Evolutionary conservation across 441 rosid species (phyloP), one percentile per base, ranked within the genome.

Genomic region (Croton setiger): DNA sequence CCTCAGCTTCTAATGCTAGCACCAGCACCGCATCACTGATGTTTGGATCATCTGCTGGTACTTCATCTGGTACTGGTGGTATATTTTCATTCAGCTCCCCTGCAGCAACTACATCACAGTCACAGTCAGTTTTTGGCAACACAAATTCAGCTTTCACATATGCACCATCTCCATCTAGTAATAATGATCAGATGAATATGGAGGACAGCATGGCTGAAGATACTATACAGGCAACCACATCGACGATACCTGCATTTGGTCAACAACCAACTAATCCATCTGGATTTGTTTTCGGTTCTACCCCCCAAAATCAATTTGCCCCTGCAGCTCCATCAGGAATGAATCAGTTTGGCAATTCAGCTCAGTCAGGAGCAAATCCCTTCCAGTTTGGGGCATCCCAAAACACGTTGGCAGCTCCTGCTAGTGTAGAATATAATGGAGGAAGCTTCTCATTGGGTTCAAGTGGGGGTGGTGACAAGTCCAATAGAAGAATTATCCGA

Each of bases 361-460:
- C 64, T 17, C 52, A 72, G 20, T 3, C 73, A 33, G 82, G 76
- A 58, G 79, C 85, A 45, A 87, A 65, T 76, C 86, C 87, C 4
- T 88, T 90, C 75, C 93, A 80, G 68, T 89, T 92, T 65, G 93
- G 80, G 73, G 72, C 80, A 15, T 66, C 84, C 1, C 96, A 81
- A 63, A 88, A 76, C 72, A 89, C 87, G 6, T 92, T 91, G 67
- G 93, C 81, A 81, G 86, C 88, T 63, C 78, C 92, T 51, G 83
- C 85, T 15, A 87, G 92, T 74, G 67, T 76, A 58, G 96, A 88
- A 70, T 82, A 84, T 48, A 84, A 77, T 77, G 87, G 91, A 36
- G 90, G 96, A 60, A 90, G 92, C 79, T 95, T 94, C 79, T 85
- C 97, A 8, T 75, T 94, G 79, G 97, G 99, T 39, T 71, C 85